Evolutionary conservation across 176 grass and related monocot species (phyloP), one percentile per base, ranked within the genome.

Genomic region (Melocanna baccifera): DNA sequence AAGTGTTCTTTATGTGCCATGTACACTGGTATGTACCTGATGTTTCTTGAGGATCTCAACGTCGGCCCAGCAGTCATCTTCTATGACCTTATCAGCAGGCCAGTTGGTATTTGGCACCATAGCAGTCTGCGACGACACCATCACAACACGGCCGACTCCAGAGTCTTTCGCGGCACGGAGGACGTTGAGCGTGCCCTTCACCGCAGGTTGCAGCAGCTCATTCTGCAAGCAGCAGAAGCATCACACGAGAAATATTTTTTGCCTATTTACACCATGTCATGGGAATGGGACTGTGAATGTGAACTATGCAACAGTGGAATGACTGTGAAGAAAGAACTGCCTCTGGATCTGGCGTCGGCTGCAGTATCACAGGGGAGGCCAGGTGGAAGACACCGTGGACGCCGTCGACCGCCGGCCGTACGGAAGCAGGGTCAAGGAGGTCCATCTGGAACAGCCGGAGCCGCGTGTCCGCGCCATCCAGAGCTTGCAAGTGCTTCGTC

Each of bases 391-490:
- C 86, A 2, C 88, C 93, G 6, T n/a, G 39, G 29, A 29, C 85
- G 84, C 93, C 90, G 2, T 86, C 47, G 57, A 95, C 30, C 9
- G 86, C 83, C 37, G 82, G 79, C 16, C 50, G 23, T 10, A 92
- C 12, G 41, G 90, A 86, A 0, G 63, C 63, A 0, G 82, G 75
- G 75, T 92, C 82, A 23, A 95, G 74, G 59, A 92, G 83, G 63
- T 90, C 75, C 85, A 95, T 87, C 75, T 92, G 83, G 75, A 91
- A 95, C 62, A 92, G 83, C 73, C 80, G 79, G 36, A 94, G 85
- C 5, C 82, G 90, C 6, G 61, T 16, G 39, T 1, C 85, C 9
- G 87, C 87, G 32, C 90, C 92, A 0, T 68, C 90, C 29, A 92
- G 28, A 10, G 77, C 85, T 73, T 14, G 84, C 48, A 94, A 25